Evolutionary conservation across 441 rosid species (phyloP).

Genomic region (Metrosideros polymorpha): DNA sequence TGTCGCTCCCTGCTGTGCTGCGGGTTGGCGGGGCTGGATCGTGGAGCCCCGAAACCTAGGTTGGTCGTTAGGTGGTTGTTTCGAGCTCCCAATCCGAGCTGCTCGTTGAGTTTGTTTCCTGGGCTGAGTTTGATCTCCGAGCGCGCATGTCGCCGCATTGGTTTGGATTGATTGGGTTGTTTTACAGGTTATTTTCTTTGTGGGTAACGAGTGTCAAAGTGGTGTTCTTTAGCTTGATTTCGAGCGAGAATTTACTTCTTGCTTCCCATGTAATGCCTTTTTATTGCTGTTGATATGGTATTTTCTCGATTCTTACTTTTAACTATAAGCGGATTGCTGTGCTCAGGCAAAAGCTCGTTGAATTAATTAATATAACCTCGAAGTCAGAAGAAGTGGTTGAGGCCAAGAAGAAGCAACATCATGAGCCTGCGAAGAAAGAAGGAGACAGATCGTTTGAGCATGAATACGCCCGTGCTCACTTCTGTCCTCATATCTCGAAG

Average conservation of each 20-base stretch:
- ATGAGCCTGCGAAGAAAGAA: no score
- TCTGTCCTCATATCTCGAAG: no score
- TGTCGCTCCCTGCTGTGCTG: background rate
- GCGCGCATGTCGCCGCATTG: background rate
- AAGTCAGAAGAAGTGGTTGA: no score
- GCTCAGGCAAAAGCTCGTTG: no score
- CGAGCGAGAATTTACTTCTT: background rate
- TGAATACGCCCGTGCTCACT: no score
- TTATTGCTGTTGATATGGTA: background rate
- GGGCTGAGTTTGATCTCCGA: background rate
- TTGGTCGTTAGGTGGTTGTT: background rate
- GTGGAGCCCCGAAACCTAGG: background rate
- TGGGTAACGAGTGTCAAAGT: background rate
- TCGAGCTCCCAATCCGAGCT: background rate
- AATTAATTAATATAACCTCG: no score
- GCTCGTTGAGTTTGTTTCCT: background rate
- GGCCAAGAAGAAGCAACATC: no score
- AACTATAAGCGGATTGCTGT: no score
- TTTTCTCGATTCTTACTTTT: background rate
- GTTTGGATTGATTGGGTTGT: background rate
- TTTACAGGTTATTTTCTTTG: background rate
- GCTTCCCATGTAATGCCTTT: background rate
- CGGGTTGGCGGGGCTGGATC: background rate
- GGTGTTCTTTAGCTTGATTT: background rate
- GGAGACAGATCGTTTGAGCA: no score